These are phyloP conservation scores for Vitis rupestris DNA, from an alignment of 164 flowering plant species.

Conservation along the genomic window DNA sequence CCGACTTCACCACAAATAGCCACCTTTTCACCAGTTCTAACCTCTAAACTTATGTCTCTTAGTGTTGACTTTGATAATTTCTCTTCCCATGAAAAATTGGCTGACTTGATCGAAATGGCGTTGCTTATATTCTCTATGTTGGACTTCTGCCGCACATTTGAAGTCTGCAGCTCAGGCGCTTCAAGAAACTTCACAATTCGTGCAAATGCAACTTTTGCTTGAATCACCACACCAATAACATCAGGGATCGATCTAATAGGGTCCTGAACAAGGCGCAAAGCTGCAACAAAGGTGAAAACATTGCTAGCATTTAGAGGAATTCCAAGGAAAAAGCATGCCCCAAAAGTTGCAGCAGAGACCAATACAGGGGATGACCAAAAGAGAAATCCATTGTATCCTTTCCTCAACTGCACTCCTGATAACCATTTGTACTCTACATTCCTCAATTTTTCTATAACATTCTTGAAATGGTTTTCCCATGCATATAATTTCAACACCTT, in stretches of 20 bases:
- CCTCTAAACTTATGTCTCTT: slow-evolving; percentile 32
- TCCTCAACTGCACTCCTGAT: slow-evolving; percentile 36
- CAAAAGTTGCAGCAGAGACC: slow-evolving; percentile 54
- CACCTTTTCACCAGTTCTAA: slow-evolving; percentile 34
- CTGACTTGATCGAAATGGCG: slow-evolving; percentile 32
- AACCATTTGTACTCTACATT: slow-evolving; percentile 39
- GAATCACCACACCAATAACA: slow-evolving; percentile 47
- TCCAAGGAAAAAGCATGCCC: slow-evolving; percentile 48
- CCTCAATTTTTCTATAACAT: slow-evolving; percentile 38
- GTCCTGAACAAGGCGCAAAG: slow-evolving; percentile 49
- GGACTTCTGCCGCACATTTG: slow-evolving; percentile 18
- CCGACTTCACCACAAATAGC: slow-evolving; percentile 69
- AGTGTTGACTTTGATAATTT: slow-evolving; percentile 31
- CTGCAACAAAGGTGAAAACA: slow-evolving; percentile 57
- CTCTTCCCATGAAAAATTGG: slow-evolving; percentile 47
- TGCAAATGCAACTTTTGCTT: slow-evolving; percentile 51
- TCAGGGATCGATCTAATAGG: slow-evolving; percentile 50
- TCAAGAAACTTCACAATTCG: slow-evolving; percentile 46
- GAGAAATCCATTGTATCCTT: slow-evolving; percentile 36
- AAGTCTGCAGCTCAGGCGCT: slow-evolving; percentile 45
- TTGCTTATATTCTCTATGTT: background rate
- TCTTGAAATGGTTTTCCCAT: slow-evolving; percentile 54
- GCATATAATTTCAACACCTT: slow-evolving; percentile 61
- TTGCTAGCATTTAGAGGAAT: slow-evolving; percentile 48
- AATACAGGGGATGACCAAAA: slow-evolving; percentile 55